Evolutionary conservation across 495 filamentous ascomycete genomes (phyloP), one percentile per base, ranked within the genome.

Genomic region (Lentithecium fluviatile): DNA sequence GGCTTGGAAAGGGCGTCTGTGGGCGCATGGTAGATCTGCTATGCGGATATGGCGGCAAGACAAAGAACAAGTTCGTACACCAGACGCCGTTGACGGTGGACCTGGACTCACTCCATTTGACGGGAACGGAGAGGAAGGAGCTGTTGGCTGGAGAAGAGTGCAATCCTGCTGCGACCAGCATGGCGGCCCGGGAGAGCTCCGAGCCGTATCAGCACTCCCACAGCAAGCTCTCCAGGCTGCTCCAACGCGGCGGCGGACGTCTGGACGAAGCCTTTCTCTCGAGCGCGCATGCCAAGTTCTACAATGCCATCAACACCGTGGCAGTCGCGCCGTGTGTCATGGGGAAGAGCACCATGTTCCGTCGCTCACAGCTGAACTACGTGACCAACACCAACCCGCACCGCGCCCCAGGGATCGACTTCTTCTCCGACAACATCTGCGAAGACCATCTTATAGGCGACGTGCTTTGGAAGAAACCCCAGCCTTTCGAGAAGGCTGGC

Each of bases 321-420:
- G 79, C 85, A 17, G 77, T 97, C 57, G 93, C 94, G 0, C 92
- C 95, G 6, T 97, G 95, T 73, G 89, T 95, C 54, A 88, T 97
- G 6, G 94, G 94, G 24, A 99, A 99, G 75, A 95, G 89, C 53
- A 97, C 94, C 75, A 95, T 99, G 88, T 97, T 97, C 78, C 88
- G 94, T 25, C 88, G 86, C 48, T 92, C 91, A 0, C 93, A 99
- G 68, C 84, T 99, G 24, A 82, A 90, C 69, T 81, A 81, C 58
- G 80, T 95, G 19, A 97, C 92, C n/a, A 19, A 7, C 66, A 75
- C 49, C 64, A 72, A 58, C 77, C 53, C 80, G 11, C 76, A 77
- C n/a, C 65, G 59, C 15, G 32, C 26, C 38, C 80, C 82, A 0
- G 92, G 93, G 0, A 85, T 97, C 63, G 90, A 96, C 71, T 93